Base-by-base conservation (phyloP, 306 rosid species). In the Prunus mira region DNA sequence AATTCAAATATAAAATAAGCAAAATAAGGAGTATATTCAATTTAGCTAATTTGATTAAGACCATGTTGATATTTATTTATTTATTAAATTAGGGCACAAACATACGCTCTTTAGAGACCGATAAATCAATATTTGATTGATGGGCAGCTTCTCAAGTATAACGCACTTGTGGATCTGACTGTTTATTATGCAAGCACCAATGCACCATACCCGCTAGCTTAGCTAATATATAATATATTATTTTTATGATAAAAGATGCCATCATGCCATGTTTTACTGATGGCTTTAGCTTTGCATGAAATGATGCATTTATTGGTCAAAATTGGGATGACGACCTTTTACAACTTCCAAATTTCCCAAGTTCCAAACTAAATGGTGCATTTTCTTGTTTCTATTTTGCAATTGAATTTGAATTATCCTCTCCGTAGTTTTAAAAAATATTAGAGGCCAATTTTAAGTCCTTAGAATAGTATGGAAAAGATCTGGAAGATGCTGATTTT, bases 11-110 rank as follows among this genome's bases (percentile, higher is more conserved):
- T 1, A 32, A 1, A 32, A 24, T 24, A 24, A 3, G 1, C 34
- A 30, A 0, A 30, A 32, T 32, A 5, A 32, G 1, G 0, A 30
- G 5, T 0, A 30, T 1, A 3, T 30, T 0, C 0, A 0, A 2
- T 28, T 30, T 30, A 30, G 3, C 0, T 30, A 47, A 12, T 15
- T 47, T 47, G 51, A 4, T 1, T 0, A 3, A 3, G 5, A 30
- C 4, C 34, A 4, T 4, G 6, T 30, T 1, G 34, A 30, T 6
- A 32, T 32, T 32, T 32, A 32, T 4, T 32, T 32, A 32, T 32
- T 32, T 32, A 32, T 32, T 4, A 32, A 32, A 46, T 46, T 47
- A 12, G 56, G 56, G 56, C 20, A 51, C 20, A 51, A 51, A 51
- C 20, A 17, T 51, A 4, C 2, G 20, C 56, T 51, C 20, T 51